A percentile compares a stretch with the other conserved stretches of the same genome.
phyloP scores from a whole-genome alignment of 257 asterid genomes.

The Verbascum thapsus region DNA sequence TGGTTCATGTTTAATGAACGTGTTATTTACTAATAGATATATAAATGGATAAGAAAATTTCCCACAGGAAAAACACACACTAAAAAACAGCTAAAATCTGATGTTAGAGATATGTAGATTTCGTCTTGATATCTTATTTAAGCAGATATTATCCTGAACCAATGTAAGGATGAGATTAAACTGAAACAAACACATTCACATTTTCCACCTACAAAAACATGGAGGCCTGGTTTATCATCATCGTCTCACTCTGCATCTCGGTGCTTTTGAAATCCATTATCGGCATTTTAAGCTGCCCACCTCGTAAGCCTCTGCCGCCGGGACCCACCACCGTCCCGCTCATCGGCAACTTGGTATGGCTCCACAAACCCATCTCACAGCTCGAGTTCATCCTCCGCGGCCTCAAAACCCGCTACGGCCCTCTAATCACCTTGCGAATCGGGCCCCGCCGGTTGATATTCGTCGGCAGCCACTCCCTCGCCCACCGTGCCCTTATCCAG shows the following conservation, averaged over 20 bases:
- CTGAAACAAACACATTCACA: too few species aligned
- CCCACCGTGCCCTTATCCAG: constrained; percentile 47
- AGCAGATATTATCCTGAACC: too few species aligned
- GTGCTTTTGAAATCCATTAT: constrained; percentile 37
- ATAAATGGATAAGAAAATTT: too few species aligned
- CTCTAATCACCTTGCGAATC: constrained; percentile 42
- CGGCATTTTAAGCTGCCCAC: constrained; percentile 20
- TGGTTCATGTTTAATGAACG: too few species aligned
- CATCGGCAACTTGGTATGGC: constrained; percentile 43
- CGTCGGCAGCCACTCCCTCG: constrained; percentile 40
- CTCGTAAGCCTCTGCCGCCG: constrained; percentile 48
- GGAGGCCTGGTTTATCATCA: constrained; percentile 42
- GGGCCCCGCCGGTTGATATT: constrained; percentile 34
- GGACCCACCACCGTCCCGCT: constrained; percentile 43
- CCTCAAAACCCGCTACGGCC: constrained; percentile 41
- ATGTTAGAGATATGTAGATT: too few species aligned
- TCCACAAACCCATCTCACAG: constrained; percentile 38
- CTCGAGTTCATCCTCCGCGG: constrained; percentile 41
- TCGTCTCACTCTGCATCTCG: constrained; percentile 48
- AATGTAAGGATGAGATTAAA: too few species aligned
- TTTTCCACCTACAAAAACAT: constrained; percentile 20
- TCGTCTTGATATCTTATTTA: too few species aligned
- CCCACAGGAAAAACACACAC: too few species aligned
- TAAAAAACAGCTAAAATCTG: too few species aligned
- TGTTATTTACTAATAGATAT: too few species aligned